A percentile compares a stretch with the other conserved stretches of the same genome.
Evolutionary conservation across 2,329 filamentous ascomycete species (phyloP).

Genomic region (Aureobasidium sp.): DNA sequence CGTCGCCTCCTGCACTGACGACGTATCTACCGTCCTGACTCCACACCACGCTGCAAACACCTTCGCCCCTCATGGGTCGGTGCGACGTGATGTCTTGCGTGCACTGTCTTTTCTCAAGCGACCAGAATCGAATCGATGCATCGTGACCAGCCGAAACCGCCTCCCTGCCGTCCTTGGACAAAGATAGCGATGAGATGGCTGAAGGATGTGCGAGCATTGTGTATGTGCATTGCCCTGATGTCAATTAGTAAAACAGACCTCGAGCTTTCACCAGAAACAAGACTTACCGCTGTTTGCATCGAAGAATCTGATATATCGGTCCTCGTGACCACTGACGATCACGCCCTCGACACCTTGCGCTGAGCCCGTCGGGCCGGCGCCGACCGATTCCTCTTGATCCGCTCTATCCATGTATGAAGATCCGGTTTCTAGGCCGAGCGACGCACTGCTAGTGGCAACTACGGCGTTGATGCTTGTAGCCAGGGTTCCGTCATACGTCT

Average conservation of each 20-base stretch:
- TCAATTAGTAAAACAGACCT: background rate
- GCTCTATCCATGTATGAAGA: conserved; percentile 55
- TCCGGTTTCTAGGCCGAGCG: conserved; percentile 63
- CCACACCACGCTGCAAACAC: conserved; percentile 91
- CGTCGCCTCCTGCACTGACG: conserved; percentile 88
- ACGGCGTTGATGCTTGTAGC: conserved; percentile 83
- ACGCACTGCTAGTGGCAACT: conserved; percentile 59
- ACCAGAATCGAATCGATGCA: conserved; percentile 93
- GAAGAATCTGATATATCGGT: conserved; percentile 92
- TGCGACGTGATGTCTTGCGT: conserved; percentile 92
- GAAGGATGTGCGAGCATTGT: conserved; percentile 96
- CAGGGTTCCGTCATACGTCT: conserved; percentile 83
- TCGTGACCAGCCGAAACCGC: conserved; percentile 95
- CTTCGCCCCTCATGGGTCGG: conserved; percentile 89
- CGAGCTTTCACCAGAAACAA: background rate
- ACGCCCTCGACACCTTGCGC: conserved; percentile 72
- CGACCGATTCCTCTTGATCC: conserved; percentile 63
- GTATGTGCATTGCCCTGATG: conserved; percentile 91
- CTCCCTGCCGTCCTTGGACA: conserved; percentile 88
- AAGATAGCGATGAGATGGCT: conserved; percentile 80
- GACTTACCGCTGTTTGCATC: conserved; percentile 94
- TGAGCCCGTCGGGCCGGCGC: conserved; percentile 75
- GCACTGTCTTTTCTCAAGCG: conserved; percentile 87
- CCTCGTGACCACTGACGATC: conserved; percentile 93
- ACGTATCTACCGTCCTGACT: conserved; percentile 92